Evolutionary conservation across 208 protist species (phyloP).

Genomic region (Trypanosoma grayi): DNA sequence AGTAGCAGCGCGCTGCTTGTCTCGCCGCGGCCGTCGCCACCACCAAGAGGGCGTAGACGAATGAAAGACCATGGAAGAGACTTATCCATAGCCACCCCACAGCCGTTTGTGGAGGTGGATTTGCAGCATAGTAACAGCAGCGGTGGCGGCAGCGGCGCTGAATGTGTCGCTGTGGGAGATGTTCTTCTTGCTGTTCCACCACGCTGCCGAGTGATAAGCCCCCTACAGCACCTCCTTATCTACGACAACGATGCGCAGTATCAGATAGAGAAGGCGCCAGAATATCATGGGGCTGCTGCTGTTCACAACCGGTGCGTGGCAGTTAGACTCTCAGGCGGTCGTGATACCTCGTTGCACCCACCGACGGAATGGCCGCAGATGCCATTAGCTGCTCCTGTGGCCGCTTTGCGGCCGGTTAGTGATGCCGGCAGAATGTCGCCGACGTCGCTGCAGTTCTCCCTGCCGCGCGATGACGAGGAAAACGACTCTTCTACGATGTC

Average conservation of each 20-base stretch:
- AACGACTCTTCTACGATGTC: slow-evolving; percentile 5
- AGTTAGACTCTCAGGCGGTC: too few relatives aligned
- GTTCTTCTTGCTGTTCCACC: slow-evolving; percentile 2
- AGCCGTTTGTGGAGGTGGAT: background rate
- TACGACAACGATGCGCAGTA: slow-evolving; percentile 11
- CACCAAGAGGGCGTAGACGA: background rate
- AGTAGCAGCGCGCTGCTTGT: slow-evolving; percentile 2
- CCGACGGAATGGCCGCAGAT: background rate
- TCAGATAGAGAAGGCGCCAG: background rate
- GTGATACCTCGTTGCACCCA: too few relatives aligned
- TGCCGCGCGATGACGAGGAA: slow-evolving; percentile 8
- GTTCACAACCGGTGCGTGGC: too few relatives aligned
- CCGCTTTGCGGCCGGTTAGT: background rate
- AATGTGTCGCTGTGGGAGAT: background rate
- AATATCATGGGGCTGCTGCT: background rate
- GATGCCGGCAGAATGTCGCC: background rate
- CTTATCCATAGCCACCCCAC: background rate
- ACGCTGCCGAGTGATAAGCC: slow-evolving; percentile 7
- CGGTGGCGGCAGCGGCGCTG: background rate
- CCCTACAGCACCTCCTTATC: slow-evolving; percentile 11
- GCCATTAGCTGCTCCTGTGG: background rate
- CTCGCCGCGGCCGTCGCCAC: background rate
- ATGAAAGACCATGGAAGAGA: background rate
- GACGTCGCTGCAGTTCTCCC: slow-evolving; percentile 11
- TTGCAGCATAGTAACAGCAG: background rate